phyloP scores from a whole-genome alignment of 495 filamentous ascomycete genomes.

The Xylaria venustula region DNA sequence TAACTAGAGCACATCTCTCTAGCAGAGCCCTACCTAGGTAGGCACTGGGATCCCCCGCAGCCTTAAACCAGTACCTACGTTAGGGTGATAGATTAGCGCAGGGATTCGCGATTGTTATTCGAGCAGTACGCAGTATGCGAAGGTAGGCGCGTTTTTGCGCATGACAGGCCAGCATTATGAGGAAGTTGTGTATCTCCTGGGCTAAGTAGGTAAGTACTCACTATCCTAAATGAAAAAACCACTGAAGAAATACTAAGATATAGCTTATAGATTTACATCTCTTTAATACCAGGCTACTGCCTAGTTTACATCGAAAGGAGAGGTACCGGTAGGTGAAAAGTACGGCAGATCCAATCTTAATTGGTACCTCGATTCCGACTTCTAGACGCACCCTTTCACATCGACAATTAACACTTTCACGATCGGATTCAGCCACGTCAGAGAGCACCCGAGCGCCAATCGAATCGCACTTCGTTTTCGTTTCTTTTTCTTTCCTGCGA shows the following conservation, averaged over 20 bases:
- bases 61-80: no score
- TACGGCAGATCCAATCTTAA: no score
- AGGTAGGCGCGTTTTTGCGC: background rate
- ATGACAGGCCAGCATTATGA: background rate
- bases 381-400: no score
- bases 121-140: no score
- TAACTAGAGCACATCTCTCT: no score
- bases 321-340: no score
- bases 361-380: no score
- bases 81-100: slow-evolving; percentile 2
- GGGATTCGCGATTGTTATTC: slow-evolving; percentile 5
- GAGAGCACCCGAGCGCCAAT: background rate
- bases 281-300: background rate
- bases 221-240: background rate
- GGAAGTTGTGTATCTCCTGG: background rate
- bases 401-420: no score
- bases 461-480: background rate
- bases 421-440: background rate
- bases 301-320: no score
- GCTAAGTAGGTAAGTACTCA: no score
- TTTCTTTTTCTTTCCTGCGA: background rate
- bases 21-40: background rate
- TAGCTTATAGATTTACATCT: background rate
- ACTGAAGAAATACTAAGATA: background rate
- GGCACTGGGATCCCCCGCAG: no score